Percentiles rank a stretch among this genome's conserved stretches.
Evolutionary conservation across 176 grass and related monocot genomes (phyloP).

Genomic region (Sorghum bicolor): DNA sequence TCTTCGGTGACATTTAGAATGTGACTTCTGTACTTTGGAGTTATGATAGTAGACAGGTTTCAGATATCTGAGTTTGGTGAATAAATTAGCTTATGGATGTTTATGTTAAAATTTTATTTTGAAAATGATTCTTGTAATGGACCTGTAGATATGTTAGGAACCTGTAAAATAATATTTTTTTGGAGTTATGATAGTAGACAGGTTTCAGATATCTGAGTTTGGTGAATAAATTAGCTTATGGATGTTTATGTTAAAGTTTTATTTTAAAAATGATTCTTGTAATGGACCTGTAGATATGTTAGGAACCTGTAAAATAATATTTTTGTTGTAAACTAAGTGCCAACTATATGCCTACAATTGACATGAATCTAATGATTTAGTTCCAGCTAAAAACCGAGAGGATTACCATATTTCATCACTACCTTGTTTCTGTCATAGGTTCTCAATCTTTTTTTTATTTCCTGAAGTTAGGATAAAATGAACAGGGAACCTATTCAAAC

Average conservation of each 20-base stretch:
- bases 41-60: background rate
- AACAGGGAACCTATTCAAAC: background rate
- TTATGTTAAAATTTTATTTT: background rate
- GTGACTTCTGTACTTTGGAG: too few species aligned
- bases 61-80: background rate
- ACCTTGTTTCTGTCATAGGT: background rate
- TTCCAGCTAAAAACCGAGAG: background rate
- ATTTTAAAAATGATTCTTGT: background rate
- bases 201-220: background rate
- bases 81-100: background rate
- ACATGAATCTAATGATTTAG: background rate
- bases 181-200: too few species aligned
- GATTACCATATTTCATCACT: background rate
- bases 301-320: background rate
- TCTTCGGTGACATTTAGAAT: too few species aligned
- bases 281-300: background rate
- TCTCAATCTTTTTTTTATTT: background rate
- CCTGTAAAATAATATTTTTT: background rate
- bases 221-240: background rate
- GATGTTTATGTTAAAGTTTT: background rate
- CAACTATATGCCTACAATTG: background rate
- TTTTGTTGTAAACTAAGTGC: background rate
- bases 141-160: background rate
- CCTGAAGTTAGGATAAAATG: background rate
- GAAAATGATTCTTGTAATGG: background rate